phyloP scores from a whole-genome alignment of 2,329 filamentous ascomycete species.

The Xylariomycetidae sp. region DNA sequence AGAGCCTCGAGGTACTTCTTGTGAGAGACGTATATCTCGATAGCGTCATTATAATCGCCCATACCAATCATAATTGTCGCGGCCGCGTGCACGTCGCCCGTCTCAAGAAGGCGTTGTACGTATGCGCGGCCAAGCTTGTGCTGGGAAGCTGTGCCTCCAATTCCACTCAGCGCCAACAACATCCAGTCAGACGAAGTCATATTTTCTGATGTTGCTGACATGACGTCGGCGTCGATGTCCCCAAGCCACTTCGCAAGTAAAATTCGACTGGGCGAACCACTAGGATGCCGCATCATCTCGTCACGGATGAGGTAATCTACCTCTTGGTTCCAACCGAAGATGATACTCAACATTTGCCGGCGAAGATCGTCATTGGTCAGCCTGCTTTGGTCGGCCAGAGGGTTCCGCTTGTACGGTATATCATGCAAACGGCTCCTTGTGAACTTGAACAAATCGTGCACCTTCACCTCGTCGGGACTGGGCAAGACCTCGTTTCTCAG shows the following conservation, averaged over 20 bases:
- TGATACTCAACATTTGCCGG: constrained; percentile 83
- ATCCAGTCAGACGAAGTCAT: constrained; percentile 97
- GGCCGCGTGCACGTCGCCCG: constrained; percentile 85
- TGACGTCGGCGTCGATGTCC: constrained; percentile 74
- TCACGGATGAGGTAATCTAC: constrained; percentile 77
- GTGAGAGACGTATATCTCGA: constrained; percentile 92
- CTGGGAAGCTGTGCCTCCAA: constrained; percentile 72
- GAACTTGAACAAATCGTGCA: constrained; percentile 80
- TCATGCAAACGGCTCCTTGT: constrained; percentile 77
- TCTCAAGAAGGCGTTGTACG: constrained; percentile 83
- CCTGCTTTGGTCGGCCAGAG: constrained; percentile 50
- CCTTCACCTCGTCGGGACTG: constrained; percentile 69
- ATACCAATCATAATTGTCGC: constrained; percentile 90
- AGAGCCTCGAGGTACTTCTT: constrained; percentile 90
- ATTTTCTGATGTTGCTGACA: constrained; percentile 75
- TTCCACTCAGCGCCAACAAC: constrained; percentile 84
- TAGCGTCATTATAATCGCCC: constrained; percentile 88
- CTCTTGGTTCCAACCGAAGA: constrained; percentile 93
- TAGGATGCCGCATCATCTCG: constrained; percentile 70
- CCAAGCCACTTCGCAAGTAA: constrained; percentile 91
- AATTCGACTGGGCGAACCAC: constrained; percentile 72
- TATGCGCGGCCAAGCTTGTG: constrained; percentile 89
- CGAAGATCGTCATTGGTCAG: constrained; percentile 77
- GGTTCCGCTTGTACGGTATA: constrained; percentile 71
- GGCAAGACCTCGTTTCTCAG: constrained; percentile 75